Base-by-base conservation (phyloP, 192 early-diverging fungal species). In the Geranomyces michiganensis region DNA sequence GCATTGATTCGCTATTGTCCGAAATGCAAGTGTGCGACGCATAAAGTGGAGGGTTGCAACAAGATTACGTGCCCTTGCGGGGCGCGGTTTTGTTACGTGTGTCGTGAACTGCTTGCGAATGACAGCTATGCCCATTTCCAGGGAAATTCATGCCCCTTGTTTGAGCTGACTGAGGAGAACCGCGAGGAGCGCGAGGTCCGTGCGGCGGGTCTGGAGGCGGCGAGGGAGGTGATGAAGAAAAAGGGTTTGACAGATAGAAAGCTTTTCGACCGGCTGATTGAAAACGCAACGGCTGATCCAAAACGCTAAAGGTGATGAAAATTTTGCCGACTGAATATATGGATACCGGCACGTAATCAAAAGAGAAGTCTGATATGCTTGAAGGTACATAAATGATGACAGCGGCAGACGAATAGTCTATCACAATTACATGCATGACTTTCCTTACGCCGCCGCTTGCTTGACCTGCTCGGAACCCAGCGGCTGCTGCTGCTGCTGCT, bases 401-500 rank as follows among this genome's bases (percentile, higher is more conserved):
- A n/a, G n/a, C n/a, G n/a, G n/a, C n/a, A n/a, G n/a, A n/a, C n/a
- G n/a, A n/a, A n/a, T n/a, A n/a, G n/a, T n/a, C n/a, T n/a, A n/a
- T n/a, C n/a, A n/a, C n/a, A n/a, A n/a, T n/a, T 41, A 41, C 10
- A 41, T 41, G 36, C 36, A 41, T 10, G 10, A 10, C 36, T 3
- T 7, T 10, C 3, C 36, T 41, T 41, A 41, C 36, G 36, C 36
- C 36, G 36, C 36, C 36, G 36, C 36, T 41, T 41, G 36, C 36
- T 41, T 41, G 36, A 41, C 36, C 36, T 53, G 51, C 15, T 53
- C n/a, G n/a, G 19, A 17, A 53, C 24, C n/a, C 51, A 24, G 51
- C 46, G 10, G 46, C 46, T 47, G 46, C 51, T 24, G 19, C 51
- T 53, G 51, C n/a, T 53, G 51, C 51, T 53, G 51, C 51, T 53